A percentile compares a stretch with the other conserved stretches of the same genome.
These are phyloP conservation scores for Hypoxylon crocopeplum DNA, from an alignment of 495 filamentous ascomycete genomes.

Conservation along the genomic window DNA sequence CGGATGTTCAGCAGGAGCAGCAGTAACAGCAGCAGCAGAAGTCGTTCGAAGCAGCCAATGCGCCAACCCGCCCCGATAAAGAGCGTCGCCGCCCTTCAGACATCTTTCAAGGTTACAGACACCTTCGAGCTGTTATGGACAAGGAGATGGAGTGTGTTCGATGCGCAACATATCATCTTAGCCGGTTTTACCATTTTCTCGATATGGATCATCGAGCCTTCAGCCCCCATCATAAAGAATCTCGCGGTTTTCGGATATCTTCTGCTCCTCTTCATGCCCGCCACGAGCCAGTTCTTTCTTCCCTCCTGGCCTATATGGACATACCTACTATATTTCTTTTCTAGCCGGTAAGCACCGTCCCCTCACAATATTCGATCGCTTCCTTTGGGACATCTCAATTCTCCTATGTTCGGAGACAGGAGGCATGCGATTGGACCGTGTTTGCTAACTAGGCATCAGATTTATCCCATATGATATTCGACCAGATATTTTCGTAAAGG, in stretches of 20 bases:
- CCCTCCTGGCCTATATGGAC: constrained; percentile 83
- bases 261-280: constrained; percentile 77
- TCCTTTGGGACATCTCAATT: too few species aligned
- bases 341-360: constrained; percentile 74
- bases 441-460: constrained; percentile 46
- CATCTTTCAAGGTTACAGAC: constrained; percentile 77
- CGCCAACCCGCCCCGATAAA: constrained; percentile 10
- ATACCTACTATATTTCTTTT: constrained; percentile 88
- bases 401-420: too few species aligned
- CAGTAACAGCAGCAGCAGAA: not conserved
- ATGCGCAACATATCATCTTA: constrained; percentile 82
- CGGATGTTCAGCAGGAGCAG: constrained; percentile 21
- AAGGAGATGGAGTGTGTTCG: constrained; percentile 84
- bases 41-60: constrained; percentile 14
- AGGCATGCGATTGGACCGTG: not conserved
- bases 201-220: constrained; percentile 73
- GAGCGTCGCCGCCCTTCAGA: constrained; percentile 73
- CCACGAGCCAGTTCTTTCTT: constrained; percentile 89
- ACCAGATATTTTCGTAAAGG: constrained; percentile 91
- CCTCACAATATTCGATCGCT: not conserved
- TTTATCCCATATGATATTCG: constrained; percentile 87
- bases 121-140: constrained; percentile 73
- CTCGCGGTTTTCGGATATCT: constrained; percentile 69
- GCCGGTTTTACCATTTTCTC: constrained; percentile 79
- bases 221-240: constrained; percentile 76